These are phyloP conservation scores for Lolium multiflorum DNA, from an alignment of 176 grass and related monocot genomes.

Conservation along the genomic window DNA sequence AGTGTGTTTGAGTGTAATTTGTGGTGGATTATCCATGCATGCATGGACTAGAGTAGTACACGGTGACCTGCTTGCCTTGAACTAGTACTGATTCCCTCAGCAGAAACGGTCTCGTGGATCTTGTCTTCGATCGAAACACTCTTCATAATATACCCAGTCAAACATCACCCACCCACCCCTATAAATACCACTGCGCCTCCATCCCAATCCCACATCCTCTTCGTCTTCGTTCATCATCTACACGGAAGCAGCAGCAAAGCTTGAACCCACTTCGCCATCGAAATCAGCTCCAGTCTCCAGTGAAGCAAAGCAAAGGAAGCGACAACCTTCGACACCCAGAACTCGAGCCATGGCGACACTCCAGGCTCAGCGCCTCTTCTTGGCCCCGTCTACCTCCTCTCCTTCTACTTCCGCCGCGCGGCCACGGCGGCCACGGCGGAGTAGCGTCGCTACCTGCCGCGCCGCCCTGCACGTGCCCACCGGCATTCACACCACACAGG, in stretches of 20 bases:
- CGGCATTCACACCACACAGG: background rate
- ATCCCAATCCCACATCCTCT: background rate
- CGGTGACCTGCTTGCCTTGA: too few species aligned
- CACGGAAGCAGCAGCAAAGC: background rate
- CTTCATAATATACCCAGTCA: background rate
- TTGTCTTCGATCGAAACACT: too few species aligned
- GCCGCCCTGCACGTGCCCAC: background rate
- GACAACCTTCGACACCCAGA: background rate
- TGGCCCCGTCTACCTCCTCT: background rate
- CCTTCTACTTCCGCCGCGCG: background rate
- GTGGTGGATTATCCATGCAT: too few species aligned
- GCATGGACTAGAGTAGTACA: too few species aligned
- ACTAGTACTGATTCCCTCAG: too few species aligned
- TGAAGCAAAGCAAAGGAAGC: background rate
- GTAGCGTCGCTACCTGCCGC: background rate
- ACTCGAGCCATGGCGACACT: slow-evolving; percentile 2
- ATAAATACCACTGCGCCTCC: background rate
- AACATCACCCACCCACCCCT: background rate
- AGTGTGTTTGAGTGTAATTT: too few species aligned
- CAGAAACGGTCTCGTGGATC: too few species aligned
- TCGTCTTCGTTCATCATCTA: background rate
- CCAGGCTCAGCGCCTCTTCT: background rate
- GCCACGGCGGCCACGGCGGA: background rate
- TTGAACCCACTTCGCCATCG: background rate
- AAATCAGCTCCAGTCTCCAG: background rate